A percentile compares a stretch with the other conserved stretches of the same genome.
These are phyloP conservation scores for Nicotiana knightiana DNA, from an alignment of 257 asterid genomes.

Conservation along the genomic window DNA sequence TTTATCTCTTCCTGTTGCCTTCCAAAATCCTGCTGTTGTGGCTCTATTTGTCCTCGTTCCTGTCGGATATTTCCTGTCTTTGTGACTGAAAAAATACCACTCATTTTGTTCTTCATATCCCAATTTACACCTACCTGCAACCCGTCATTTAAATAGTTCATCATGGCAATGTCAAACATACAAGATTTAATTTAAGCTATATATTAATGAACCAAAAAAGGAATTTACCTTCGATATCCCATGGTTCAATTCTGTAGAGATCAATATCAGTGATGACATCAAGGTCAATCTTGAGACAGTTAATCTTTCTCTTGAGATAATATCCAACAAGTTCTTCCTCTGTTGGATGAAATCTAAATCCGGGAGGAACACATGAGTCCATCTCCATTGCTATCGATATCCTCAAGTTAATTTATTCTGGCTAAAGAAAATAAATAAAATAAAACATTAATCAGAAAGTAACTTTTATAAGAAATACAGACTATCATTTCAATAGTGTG, in stretches of 20 bases:
- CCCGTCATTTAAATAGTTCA: too few relatives aligned
- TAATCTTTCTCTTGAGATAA: conserved; percentile 71
- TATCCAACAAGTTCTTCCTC: conserved; percentile 94
- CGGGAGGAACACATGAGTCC: conserved; percentile 85
- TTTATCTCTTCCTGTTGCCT: conserved; percentile 85
- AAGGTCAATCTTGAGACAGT: conserved; percentile 60
- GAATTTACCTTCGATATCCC: conserved; percentile 80
- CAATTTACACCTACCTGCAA: conserved; percentile 59
- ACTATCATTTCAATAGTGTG: conserved; percentile 20
- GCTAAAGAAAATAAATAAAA: background rate
- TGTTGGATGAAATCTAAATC: conserved; percentile 90
- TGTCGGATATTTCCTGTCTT: conserved; percentile 80
- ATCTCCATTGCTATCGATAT: conserved; percentile 33
- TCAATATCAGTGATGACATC: conserved; percentile 76
- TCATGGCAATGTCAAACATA: background rate
- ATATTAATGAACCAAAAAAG: background rate
- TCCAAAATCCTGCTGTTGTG: conserved; percentile 82
- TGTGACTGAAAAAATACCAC: conserved; percentile 90
- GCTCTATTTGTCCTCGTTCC: conserved; percentile 85
- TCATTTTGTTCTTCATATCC: conserved; percentile 81
- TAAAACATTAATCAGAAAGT: background rate
- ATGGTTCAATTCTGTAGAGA: conserved; percentile 91
- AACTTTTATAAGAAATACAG: conserved; percentile 14
- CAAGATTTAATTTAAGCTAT: background rate
- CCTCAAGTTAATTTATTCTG: background rate